Base-by-base conservation (phyloP, 2,329 filamentous ascomycete species). In the Magnaporthiopsis poae region DNA sequence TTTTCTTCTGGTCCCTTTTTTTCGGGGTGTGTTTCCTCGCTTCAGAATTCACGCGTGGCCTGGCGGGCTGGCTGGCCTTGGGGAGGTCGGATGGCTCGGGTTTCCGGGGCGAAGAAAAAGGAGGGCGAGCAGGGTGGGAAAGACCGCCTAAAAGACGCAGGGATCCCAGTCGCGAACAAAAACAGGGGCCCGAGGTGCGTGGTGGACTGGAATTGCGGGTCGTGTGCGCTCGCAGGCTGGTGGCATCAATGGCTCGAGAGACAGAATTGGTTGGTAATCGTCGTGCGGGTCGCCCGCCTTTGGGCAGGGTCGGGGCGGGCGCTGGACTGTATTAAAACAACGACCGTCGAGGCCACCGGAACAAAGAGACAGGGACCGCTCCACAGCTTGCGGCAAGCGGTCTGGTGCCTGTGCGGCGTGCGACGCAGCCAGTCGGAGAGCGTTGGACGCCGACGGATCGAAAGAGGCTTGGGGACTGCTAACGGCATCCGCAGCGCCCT, bases 401-500 rank as follows among this genome's bases (percentile, higher is more conserved):
- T 46, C 39, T 18, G 35, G 15, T 46, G 46, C 46, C 21, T 56
- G 21, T 56, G 46, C n/a, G 18, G n/a, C n/a, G 21, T 5, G 46
- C 46, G n/a, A 25, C 7, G 46, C 46, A 56, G 46, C 21, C 46
- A 56, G 21, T 25, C 46, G n/a, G 21, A 11, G 46, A 56, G 46
- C n/a, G 18, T 56, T 56, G n/a, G 18, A n/a, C 18, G 46, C 9
- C 5, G n/a, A 25, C 46, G n/a, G 46, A 25, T 25, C 46, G 13
- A n/a, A 18, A n/a, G 46, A 56, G 46, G 46, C 46, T 56, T 56
- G 46, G 46, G 31, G 46, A 4, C 46, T n/a, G 46, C 21, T 25
- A 56, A 56, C 64, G 75, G 68, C 69, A 79, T 80, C 66, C 70
- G 73, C 66, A 76, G 71, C 46, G 8, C 11, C 13, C 3, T 4